Base-by-base conservation (phyloP, 2,329 filamentous ascomycete genomes). In the Exophiala xenobiotica region DNA sequence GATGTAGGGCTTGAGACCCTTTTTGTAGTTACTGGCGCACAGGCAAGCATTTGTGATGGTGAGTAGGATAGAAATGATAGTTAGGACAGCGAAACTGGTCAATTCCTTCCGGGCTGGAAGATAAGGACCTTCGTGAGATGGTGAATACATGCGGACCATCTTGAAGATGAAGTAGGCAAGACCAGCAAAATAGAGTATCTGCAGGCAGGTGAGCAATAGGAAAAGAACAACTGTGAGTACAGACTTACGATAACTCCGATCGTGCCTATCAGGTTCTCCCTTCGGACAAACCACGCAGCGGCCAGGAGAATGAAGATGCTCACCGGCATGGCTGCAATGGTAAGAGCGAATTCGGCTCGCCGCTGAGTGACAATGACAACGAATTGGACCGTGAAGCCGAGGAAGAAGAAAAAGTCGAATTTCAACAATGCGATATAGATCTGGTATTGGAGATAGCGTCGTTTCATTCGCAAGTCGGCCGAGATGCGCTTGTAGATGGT, bases 331-430 rank as follows among this genome's bases (percentile, higher is more conserved):
- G 92, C 93, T 55, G 86, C 88, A 41, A 93, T 84, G 6, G 95
- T 99, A 46, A 97, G 78, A 48, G 81, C 87, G 63, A 93, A 89
- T 69, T 99, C 93, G 63, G 83, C 76, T 41, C 79, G 79, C 20
- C 77, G 78, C 58, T 80, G 80, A 38, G 82, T 85, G 53, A 99
- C 90, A 53, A 97, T 87, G 63, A 99, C 92, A 47, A 97, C 81
- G 70, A 99, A 99, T 67, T 99, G 93, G 40, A 99, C 89, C 5
- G 93, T 97, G 70, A 99, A 99, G 48, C 92, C 93, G 44, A 99
- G 83, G 79, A 99, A 99, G 78, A 99, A 97, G 83, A 99, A 99
- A 73, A 99, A 97, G 74, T 99, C 93, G 70, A 99, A 99, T 72
- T 99, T 99, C 60, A 99, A 80, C 8, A 99, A 81, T 29, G 93